Evolutionary conservation across 257 asterid species (phyloP).

Genomic region (Ballota nigra): DNA sequence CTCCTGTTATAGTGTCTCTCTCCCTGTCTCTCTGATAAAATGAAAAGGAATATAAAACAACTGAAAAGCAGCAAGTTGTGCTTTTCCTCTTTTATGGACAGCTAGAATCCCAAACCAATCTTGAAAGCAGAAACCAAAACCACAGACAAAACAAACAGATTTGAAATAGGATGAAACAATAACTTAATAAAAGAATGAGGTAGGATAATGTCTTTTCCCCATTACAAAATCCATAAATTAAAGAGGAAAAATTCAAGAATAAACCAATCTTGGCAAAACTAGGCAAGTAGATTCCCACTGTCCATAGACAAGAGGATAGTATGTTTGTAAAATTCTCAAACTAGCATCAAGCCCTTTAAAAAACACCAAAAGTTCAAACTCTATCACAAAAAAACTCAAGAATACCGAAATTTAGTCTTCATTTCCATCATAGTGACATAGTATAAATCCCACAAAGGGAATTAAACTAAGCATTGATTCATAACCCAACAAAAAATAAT

Average conservation of each 20-base stretch:
- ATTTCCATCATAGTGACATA: slow-evolving; percentile 13
- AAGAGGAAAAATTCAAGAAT: slow-evolving; percentile 22
- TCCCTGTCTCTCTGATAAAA: background rate
- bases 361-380: slow-evolving; percentile 19
- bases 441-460: background rate
- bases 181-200: slow-evolving; percentile 25
- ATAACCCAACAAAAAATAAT: background rate
- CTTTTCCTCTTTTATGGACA: slow-evolving; percentile 32
- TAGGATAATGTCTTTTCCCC: slow-evolving; percentile 32
- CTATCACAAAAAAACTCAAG: slow-evolving; percentile 11
- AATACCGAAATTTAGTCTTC: slow-evolving; percentile 4
- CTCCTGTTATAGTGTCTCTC: background rate
- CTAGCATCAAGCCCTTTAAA: slow-evolving; percentile 20
- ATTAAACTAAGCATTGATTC: background rate
- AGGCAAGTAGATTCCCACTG: slow-evolving; percentile 34
- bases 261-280: slow-evolving; percentile 42
- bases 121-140: slow-evolving; percentile 40
- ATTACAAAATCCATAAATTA: slow-evolving; percentile 25
- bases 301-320: slow-evolving; percentile 21
- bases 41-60: slow-evolving; percentile 21
- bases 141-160: slow-evolving; percentile 41
- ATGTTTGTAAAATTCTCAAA: slow-evolving; percentile 24
- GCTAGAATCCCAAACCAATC: slow-evolving; percentile 40
- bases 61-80: slow-evolving; percentile 23
- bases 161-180: slow-evolving; percentile 33